phyloP scores from a whole-genome alignment of 116 monocot genomes.

The Iris pallida region DNA sequence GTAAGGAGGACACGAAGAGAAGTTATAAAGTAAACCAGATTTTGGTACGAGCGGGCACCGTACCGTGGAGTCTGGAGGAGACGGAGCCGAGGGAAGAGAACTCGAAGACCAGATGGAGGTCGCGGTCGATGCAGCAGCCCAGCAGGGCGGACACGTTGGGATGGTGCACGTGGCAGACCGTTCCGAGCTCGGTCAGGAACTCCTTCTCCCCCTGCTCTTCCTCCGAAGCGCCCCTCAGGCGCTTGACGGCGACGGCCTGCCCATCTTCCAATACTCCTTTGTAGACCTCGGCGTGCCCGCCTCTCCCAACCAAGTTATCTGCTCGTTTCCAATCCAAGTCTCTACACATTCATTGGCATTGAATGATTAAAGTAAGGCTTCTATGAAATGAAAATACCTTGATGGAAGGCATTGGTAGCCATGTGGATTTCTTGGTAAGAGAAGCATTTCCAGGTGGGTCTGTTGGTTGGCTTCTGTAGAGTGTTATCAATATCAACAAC shows the following conservation, averaged over 20 bases:
- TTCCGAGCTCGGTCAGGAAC: slow-evolving; percentile 69
- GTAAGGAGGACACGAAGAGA: neutral
- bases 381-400: slow-evolving; percentile 14
- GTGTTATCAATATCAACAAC: no score
- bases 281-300: slow-evolving; percentile 68
- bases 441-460: slow-evolving; percentile 66
- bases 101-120: slow-evolving; percentile 61
- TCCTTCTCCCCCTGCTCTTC: slow-evolving; percentile 68
- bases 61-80: slow-evolving; percentile 44
- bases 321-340: neutral
- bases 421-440: slow-evolving; percentile 52
- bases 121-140: slow-evolving; percentile 66
- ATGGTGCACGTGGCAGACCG: slow-evolving; percentile 64
- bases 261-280: slow-evolving; percentile 46
- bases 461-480: slow-evolving; percentile 7
- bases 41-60: neutral
- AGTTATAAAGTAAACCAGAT: neutral
- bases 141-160: slow-evolving; percentile 55
- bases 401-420: slow-evolving; percentile 62
- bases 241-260: slow-evolving; percentile 52
- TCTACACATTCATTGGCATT: neutral
- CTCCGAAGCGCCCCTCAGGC: slow-evolving; percentile 28
- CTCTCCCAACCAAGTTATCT: slow-evolving; percentile 74
- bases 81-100: slow-evolving; percentile 47
- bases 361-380: neutral